Evolutionary conservation across 768 basidiomycete species (phyloP).

Genomic region (Ephemerocybe angulata): DNA sequence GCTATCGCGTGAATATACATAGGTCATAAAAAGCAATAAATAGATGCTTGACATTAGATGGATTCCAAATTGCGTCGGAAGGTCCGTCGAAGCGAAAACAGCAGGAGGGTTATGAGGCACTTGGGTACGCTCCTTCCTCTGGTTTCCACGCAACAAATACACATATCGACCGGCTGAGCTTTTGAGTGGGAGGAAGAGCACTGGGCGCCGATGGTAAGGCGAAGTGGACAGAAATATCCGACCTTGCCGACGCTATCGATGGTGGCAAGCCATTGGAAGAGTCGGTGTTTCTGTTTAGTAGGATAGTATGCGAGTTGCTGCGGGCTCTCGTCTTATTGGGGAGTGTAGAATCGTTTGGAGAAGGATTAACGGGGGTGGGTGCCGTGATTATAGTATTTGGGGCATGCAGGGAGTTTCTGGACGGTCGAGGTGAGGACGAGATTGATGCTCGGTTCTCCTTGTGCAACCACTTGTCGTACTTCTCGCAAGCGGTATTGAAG

Average conservation of each 20-base stretch:
- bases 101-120: neutral
- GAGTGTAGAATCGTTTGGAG: conserved; percentile 3
- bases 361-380: conserved; percentile 8
- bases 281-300: neutral
- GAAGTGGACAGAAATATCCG: conserved; percentile 9
- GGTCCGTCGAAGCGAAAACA: neutral
- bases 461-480: conserved; percentile 50
- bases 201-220: neutral
- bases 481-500: conserved; percentile 55
- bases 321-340: conserved; percentile 12
- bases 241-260: neutral
- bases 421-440: conserved; percentile 3
- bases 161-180: conserved; percentile 51
- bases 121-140: conserved; percentile 1
- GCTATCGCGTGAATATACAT: neutral
- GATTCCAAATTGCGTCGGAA: neutral
- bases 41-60: neutral
- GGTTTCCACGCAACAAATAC: conserved; percentile 59
- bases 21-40: conserved; percentile 5
- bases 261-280: neutral
- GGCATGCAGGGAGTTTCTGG: conserved; percentile 13
- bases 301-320: conserved; percentile 10
- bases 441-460: conserved; percentile 15
- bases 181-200: conserved; percentile 29
- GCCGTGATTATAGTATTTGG: conserved; percentile 10